phyloP scores from a whole-genome alignment of 257 asterid genomes.

The Lithospermum erythrorhizon region DNA sequence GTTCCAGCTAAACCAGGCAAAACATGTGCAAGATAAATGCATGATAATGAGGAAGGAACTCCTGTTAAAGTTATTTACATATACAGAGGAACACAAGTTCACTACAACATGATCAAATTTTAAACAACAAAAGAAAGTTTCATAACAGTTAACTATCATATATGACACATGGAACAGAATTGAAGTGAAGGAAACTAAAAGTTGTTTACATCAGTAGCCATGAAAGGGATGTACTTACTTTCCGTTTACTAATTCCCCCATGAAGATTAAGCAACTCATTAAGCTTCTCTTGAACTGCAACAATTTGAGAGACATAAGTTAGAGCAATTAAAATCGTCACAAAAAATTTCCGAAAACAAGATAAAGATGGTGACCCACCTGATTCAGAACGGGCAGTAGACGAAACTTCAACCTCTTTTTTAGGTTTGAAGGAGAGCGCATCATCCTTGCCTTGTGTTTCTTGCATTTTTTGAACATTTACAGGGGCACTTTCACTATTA shows the following conservation, averaged over 20 bases:
- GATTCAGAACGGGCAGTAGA: slow-evolving; percentile 53
- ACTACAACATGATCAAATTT: too few species aligned
- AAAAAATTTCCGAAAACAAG: slow-evolving; percentile 2
- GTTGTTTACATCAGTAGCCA: too few species aligned
- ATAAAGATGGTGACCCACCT: slow-evolving; percentile 35
- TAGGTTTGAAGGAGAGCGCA: slow-evolving; percentile 30
- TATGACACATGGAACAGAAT: too few species aligned
- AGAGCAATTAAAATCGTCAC: slow-evolving; percentile 6
- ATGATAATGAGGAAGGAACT: too few species aligned
- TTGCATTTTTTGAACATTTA: slow-evolving; percentile 25
- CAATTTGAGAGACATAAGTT: slow-evolving; percentile 9
- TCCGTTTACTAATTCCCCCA: slow-evolving; percentile 89
- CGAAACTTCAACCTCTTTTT: slow-evolving; percentile 31
- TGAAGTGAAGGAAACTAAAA: too few species aligned
- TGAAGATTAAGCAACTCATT: slow-evolving; percentile 65
- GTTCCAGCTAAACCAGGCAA: too few species aligned
- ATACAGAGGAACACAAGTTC: too few species aligned
- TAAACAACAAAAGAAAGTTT: too few species aligned
- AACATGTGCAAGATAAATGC: too few species aligned
- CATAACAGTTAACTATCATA: too few species aligned
- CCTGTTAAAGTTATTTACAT: too few species aligned
- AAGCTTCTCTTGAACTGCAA: slow-evolving; percentile 69
- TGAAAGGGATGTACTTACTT: slow-evolving; percentile 29
- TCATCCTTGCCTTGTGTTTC: slow-evolving; percentile 29
- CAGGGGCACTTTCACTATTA: slow-evolving; percentile 37